Base-by-base conservation (phyloP, 164 flowering plant species). In the Macadamia tetraphylla region DNA sequence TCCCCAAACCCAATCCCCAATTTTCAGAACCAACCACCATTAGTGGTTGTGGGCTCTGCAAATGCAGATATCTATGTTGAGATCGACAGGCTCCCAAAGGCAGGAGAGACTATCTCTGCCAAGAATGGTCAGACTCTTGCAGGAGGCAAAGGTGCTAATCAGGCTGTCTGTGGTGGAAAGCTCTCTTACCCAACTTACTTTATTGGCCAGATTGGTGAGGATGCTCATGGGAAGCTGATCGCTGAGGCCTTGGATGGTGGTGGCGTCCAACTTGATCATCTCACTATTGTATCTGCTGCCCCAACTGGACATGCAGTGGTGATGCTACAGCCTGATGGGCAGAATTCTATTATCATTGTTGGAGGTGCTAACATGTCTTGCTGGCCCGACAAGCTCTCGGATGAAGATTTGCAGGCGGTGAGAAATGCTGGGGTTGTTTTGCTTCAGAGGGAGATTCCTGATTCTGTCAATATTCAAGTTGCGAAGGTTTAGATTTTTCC, bases 221-320 rank as follows among this genome's bases (percentile, higher is more conserved):
- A 92, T 77, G 95, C 94, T 4, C 81, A 92, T 76, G 97, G 97
- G 75, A 85, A 71, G 67, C 65, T 92, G 84, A 80, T 90, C 49
- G 68, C 75, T 8, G 91, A 81, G 55, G 97, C 97, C 0, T 78
- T 94, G 43, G 76, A 64, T 57, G 64, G 58, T 42, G 77, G 95
- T 71, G 98, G 98, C 44, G 96, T 94, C 8, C 53, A 29, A 10
- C 29, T 89, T 49, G 90, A 84, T 63, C 66, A 78, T 70, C 69
- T 94, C 64, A 84, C 31, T 64, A 71, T 52, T 30, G 84, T 86
- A 62, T 44, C 62, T 44, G 80, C 61, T 49, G 92, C 71, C 6
- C 98, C 98, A 11, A 92, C 98, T 60, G 98, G 98, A 31, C 96
- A 94, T 76, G 98, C 98, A 46, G 97, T 92, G 71, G 97, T 94